Evolutionary conservation across 2,329 filamentous ascomycete genomes (phyloP), one percentile per base, ranked within the genome.

Genomic region (Diplodia mutila): DNA sequence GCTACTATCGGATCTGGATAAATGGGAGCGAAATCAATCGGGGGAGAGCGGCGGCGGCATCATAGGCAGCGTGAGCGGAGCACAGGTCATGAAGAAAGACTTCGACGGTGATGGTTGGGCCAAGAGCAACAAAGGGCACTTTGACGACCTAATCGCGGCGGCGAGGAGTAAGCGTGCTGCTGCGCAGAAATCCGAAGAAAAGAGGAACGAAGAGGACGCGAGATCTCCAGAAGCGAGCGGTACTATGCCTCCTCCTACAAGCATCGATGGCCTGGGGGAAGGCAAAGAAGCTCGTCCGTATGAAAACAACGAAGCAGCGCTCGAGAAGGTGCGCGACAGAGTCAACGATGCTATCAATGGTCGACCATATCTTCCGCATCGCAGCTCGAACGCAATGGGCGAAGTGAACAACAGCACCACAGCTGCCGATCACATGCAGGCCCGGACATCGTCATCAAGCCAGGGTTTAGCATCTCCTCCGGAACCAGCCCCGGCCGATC

Each of bases 21-120:
- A 87, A 1, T 98, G 95, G 94, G 95, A 99, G 78, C 86, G 89
- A 53, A 94, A 91, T 0, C 89, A 96, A 70, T 92, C 92, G 9
- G 86, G 87, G 1, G 82, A 54, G 34, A 61, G 54, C 32, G 42
- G 39, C 6, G 83, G 54, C 14, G 54, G 55, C n/a, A 32, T 46
- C 1, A 73, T 76, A 18, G 80, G 80, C 4, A 79, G 78, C 23
- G 72, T 77, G 77, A 51, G 80, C 70, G 69, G 80, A 77, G 72
- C 72, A 66, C 76, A 73, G 21, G 80, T 98, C 68, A 94, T 91
- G 82, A 89, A 90, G 72, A 98, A 97, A 75, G 91, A 95, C 69
- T 98, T 98, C 75, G 92, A 97, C 76, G 89, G 89, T 3, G 84
- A 85, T 1, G 90, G 88, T 0, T 97, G 94, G 90, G 89, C 90